Conservation (phyloP, 148 eudicot species). For the Camellia sinensis region DNA sequence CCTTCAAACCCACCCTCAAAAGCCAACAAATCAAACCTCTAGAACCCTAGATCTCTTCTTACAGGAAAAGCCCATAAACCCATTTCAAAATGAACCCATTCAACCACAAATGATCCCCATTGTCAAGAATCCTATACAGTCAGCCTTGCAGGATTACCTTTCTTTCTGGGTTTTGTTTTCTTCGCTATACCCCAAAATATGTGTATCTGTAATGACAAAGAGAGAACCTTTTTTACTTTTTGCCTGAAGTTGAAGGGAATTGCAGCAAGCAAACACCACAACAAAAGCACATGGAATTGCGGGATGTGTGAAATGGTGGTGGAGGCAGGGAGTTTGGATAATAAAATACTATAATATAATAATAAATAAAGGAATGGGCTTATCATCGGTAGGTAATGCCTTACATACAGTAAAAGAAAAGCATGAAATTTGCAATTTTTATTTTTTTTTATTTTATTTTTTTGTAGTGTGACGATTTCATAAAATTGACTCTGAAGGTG, state of each 20-base stretch:
- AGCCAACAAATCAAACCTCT: slow-evolving; percentile 4
- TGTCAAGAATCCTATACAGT: slow-evolving; percentile 4
- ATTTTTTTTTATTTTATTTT: not conserved
- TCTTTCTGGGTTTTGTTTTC: slow-evolving; percentile 15
- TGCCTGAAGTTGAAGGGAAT: slow-evolving; percentile 24
- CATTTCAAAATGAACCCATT: slow-evolving; percentile 18
- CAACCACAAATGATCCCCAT: slow-evolving; percentile 12
- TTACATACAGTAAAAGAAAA: slow-evolving; percentile 47
- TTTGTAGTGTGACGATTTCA: not conserved
- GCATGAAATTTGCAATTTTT: slow-evolving; percentile 25
- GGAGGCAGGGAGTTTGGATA: slow-evolving; percentile 18
- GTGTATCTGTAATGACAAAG: not conserved
- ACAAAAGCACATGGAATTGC: slow-evolving; percentile 23
- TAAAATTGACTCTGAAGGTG: slow-evolving; percentile 17
- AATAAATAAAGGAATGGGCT: slow-evolving; percentile 44
- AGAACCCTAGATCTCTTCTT: slow-evolving; percentile 23
- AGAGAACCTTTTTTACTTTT: not conserved
- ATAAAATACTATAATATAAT: not conserved
- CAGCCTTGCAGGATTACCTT: not conserved
- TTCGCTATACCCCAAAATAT: slow-evolving; percentile 6
- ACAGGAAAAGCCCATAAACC: slow-evolving; percentile 3
- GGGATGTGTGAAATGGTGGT: slow-evolving; percentile 23
- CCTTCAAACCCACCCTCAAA: not conserved
- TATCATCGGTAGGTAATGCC: slow-evolving; percentile 62
- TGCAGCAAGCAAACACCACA: slow-evolving; percentile 5